Evolutionary conservation across 257 asterid genomes (phyloP).

Genomic region (Parsonsia alboflavescens): DNA sequence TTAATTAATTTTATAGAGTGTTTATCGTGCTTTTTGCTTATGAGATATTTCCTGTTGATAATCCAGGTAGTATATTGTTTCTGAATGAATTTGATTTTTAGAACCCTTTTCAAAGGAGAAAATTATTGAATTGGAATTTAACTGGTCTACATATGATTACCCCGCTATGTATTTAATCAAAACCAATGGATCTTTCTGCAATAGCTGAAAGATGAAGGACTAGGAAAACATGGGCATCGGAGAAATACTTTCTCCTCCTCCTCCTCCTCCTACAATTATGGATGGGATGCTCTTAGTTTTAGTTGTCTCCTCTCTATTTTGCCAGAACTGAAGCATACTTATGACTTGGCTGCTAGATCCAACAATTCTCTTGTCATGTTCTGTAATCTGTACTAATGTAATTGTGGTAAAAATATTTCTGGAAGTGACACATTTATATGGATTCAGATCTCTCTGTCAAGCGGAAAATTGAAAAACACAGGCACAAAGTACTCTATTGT

Average conservation of each 20-base stretch:
- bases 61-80: not conserved
- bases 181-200: not conserved
- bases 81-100: not conserved
- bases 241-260: not conserved
- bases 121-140: not conserved
- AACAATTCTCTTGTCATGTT: not conserved
- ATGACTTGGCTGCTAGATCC: not conserved
- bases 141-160: not conserved
- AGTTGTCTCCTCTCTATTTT: not conserved
- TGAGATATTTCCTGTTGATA: not conserved
- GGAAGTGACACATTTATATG: not conserved
- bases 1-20: not conserved
- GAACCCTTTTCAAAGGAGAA: not conserved
- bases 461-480: constrained; percentile 79
- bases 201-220: not conserved
- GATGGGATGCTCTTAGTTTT: not conserved
- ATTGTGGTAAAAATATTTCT: not conserved
- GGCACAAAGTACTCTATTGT: constrained; percentile 64
- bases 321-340: not conserved
- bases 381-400: not conserved
- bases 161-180: not conserved
- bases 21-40: not conserved
- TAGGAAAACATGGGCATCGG: not conserved
- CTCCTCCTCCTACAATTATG: not conserved
- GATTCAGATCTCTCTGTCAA: constrained; percentile 67